Evolutionary conservation across 164 flowering plant genomes (phyloP).

Genomic region (Platanus orientalis): DNA sequence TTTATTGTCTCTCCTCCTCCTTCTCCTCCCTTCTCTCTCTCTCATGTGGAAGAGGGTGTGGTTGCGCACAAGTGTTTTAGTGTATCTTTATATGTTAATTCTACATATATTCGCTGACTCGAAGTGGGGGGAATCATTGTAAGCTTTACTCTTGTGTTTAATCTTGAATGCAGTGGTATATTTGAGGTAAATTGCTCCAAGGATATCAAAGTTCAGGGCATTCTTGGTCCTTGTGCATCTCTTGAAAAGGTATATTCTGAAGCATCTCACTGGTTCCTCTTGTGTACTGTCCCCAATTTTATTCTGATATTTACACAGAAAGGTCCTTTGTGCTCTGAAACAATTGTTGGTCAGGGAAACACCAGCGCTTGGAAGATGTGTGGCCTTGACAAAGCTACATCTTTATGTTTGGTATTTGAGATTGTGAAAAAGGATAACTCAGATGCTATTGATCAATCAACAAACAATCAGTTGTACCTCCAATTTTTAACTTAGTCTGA

Average conservation of each 20-base stretch:
- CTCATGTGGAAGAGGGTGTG: no score
- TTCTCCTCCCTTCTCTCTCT: no score
- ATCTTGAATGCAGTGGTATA: constrained; percentile 67
- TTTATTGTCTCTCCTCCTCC: no score
- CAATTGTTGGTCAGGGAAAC: constrained; percentile 74
- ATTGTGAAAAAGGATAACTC: constrained; percentile 75
- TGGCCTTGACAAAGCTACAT: constrained; percentile 86
- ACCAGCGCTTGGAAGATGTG: constrained; percentile 98
- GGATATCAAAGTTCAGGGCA: constrained; percentile 86
- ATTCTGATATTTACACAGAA: constrained; percentile 54
- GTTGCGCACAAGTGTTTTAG: no score
- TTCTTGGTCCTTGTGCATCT: constrained; percentile 97
- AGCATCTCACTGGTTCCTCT: neutral
- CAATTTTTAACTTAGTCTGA: constrained; percentile 91
- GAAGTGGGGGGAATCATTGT: no score
- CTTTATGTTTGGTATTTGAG: constrained; percentile 83
- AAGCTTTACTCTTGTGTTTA: constrained; percentile 5
- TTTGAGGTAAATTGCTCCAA: constrained; percentile 95
- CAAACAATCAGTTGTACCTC: constrained; percentile 82
- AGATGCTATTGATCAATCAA: constrained; percentile 62
- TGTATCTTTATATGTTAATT: no score
- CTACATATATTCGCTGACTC: no score
- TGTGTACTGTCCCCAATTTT: constrained; percentile 1
- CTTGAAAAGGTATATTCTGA: constrained; percentile 73
- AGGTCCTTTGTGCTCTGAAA: constrained; percentile 85